These are phyloP conservation scores for Lophiostoma macrostomum DNA, from an alignment of 495 filamentous ascomycete species.

Conservation along the genomic window DNA sequence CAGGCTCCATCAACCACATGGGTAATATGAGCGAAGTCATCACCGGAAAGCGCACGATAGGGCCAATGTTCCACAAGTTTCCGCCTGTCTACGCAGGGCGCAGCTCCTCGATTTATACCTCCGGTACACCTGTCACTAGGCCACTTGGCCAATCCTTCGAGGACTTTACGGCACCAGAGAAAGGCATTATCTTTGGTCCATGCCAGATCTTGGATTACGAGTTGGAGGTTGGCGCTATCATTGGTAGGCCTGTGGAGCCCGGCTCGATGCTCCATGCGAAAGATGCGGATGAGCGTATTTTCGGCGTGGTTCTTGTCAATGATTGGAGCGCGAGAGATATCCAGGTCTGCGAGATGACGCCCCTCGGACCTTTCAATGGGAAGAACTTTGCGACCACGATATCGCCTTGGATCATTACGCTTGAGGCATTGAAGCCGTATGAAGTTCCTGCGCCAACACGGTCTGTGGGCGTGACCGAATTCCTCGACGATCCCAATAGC, in stretches of 20 bases:
- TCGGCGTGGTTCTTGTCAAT: slow-evolving; percentile 84
- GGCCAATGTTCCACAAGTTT: slow-evolving; percentile 32
- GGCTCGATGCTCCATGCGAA: slow-evolving; percentile 42
- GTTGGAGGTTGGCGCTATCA: slow-evolving; percentile 34
- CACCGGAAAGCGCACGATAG: slow-evolving; percentile 25
- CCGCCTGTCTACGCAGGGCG: slow-evolving; percentile 63
- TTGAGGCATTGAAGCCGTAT: slow-evolving; percentile 33
- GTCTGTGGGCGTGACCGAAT: not conserved
- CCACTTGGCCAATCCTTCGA: slow-evolving; percentile 33
- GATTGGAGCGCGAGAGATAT: slow-evolving; percentile 91
- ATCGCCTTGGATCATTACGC: slow-evolving; percentile 36
- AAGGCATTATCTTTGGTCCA: slow-evolving; percentile 31
- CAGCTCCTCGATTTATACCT: slow-evolving; percentile 73
- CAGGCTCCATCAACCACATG: slow-evolving; percentile 27
- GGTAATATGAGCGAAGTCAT: slow-evolving; percentile 31
- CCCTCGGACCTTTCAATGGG: slow-evolving; percentile 37
- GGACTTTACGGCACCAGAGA: slow-evolving; percentile 10
- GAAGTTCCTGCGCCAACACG: slow-evolving; percentile 3
- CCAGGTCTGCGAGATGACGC: slow-evolving; percentile 73
- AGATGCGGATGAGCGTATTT: slow-evolving; percentile 71
- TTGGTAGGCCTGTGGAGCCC: slow-evolving; percentile 7
- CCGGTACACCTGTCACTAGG: slow-evolving; percentile 58
- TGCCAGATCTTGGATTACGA: slow-evolving; percentile 38
- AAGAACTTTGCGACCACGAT: slow-evolving; percentile 39
- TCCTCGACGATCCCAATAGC: slow-evolving; percentile 13